These are phyloP conservation scores for Talaromyces albobiverticillius DNA, from an alignment of 2,329 filamentous ascomycete genomes.

Conservation along the genomic window DNA sequence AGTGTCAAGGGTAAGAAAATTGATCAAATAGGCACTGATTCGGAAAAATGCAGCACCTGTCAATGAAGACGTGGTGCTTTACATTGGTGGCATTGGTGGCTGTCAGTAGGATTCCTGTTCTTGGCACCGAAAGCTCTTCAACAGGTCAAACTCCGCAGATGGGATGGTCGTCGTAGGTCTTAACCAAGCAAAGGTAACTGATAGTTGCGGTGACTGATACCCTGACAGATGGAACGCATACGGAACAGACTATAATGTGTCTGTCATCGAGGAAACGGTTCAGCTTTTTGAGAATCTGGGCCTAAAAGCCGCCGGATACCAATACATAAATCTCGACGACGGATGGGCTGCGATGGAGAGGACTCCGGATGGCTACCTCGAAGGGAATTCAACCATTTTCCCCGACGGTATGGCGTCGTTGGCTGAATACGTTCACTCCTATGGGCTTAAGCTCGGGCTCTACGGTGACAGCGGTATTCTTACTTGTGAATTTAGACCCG, in stretches of 20 bases:
- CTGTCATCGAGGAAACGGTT: not conserved
- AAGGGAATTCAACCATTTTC: constrained; percentile 47
- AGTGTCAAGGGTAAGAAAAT: too few species aligned
- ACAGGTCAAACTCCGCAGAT: too few species aligned
- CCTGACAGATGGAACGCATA: constrained; percentile 10
- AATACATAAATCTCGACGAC: constrained; percentile 40
- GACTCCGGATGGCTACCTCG: constrained; percentile 14
- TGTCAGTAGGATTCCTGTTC: too few species aligned
- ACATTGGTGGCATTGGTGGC: too few species aligned
- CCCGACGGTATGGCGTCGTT: constrained; percentile 32
- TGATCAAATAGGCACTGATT: too few species aligned
- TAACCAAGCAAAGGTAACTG: too few species aligned
- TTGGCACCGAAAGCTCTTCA: too few species aligned
- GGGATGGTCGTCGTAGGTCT: too few species aligned
- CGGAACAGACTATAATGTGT: constrained; percentile 10
- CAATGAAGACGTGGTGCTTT: too few species aligned
- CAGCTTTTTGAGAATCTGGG: constrained; percentile 2
- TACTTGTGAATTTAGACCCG: constrained; percentile 49
- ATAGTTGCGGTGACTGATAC: too few species aligned
- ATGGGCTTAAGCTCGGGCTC: not conserved
- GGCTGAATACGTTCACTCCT: not conserved
- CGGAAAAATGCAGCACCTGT: too few species aligned
- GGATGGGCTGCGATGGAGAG: constrained; percentile 33
- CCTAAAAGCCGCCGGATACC: constrained; percentile 20
- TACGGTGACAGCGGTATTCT: constrained; percentile 44